Base-by-base conservation (phyloP, 331 rosid genomes). In the Quercus phellos region DNA sequence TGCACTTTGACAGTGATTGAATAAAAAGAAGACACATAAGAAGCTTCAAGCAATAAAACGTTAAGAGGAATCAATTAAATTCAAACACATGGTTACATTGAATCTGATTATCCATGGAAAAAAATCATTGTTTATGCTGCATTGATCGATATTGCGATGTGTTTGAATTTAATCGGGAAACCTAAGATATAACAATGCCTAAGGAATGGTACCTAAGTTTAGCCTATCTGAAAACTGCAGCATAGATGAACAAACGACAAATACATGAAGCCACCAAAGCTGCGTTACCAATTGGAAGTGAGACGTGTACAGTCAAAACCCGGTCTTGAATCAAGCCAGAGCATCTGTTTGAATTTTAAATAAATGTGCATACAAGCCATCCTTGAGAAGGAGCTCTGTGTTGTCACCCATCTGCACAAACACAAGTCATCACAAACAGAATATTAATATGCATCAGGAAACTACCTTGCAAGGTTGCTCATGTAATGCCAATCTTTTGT, bases 401-500 rank as follows among this genome's bases (percentile, higher is more conserved):
- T 87, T 93, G 69, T 80, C 71, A 64, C 96, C 97, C 78, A 66
- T 86, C 96, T 90, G 87, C 80, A 59, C 32, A 68, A 66, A 34
- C 12, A 69, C 3, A 72, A 42, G 51, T 54, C 56, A 74, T 9
- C 17, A 21, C 13, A 8, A 22, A 19, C 10, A 63, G 42, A 59
- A 51, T 60, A 71, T 42, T 18, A 10, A 51, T 22, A 19, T 5
- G 19, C 55, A 34, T 55, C 17, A 21, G 51, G 16, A 17, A 38
- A 63, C 35, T 42, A 19, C 5, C 34, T 53, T 72, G 42, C 21
- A 50, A 24, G 11, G n/a, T 63, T 63, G 35, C 22, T 68, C 22
- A 17, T 38, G 6, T 19, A 14, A 63, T 17, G 69, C 43, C 76
- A 27, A 55, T 32, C 50, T 60, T 72, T 72, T 29, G 35, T 26